Evolutionary conservation across 75 land plant species (phyloP), one percentile per base, ranked within the genome.

Genomic region (Azolla pinnata): DNA sequence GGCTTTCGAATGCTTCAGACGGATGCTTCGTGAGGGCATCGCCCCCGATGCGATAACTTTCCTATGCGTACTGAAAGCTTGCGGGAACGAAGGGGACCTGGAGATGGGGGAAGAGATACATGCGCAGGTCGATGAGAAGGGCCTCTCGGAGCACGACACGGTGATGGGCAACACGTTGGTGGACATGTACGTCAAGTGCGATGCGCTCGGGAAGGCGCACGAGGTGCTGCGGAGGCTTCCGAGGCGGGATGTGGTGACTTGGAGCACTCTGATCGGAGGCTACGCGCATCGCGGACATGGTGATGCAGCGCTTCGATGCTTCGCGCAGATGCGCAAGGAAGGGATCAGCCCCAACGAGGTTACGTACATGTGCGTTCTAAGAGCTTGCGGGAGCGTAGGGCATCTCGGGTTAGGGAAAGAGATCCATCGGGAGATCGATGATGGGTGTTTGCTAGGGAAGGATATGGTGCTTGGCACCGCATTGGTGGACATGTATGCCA

Each of bases 261-360:
- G 73, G 73, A 71, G 45, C 20, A 26, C 73, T 0, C 27, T 71
- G 61, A 47, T 70, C 8, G 38, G 34, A 35, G 73, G 53, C 12
- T 59, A 50, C 25, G 61, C 67, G 5, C 45, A 50, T 9, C 56
- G 49, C 50, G 67, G 56, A 9, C 25, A 10, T 57, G 67, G 29
- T 19, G 20, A 16, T 19, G 57, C 56, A 12, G 67, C 67, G 0
- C 19, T 63, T 0, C 29, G 51, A 5, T 9, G 49, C 7, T 63
- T 64, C 21, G 24, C 19, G 1, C 48, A 51, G 19, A 71, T 71
- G 73, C 62, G 45, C 14, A 10, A 14, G 4, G 18, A n/a, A 19
- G 62, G 45, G 1, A 10, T 51, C 18, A 32, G 35, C 31, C 62
- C 67, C 19, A 71, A 58, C 26, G 30, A 52, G 2, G 34, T 59